Conservation (phyloP, 225 moss, liverwort and hornwort species). For the Physcomitrium patens region DNA sequence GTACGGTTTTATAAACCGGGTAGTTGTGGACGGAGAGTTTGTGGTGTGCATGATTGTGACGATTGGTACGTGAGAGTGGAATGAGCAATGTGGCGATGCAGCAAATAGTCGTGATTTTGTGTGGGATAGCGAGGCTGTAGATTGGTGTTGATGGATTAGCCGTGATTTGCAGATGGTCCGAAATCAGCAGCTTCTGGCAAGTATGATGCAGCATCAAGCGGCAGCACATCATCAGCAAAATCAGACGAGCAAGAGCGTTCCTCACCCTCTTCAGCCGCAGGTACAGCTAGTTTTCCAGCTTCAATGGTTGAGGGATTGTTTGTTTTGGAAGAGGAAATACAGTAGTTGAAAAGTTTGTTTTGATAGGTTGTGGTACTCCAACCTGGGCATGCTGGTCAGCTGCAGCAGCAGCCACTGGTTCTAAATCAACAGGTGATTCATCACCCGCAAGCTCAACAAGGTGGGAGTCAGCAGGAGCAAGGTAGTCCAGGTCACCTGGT, state of each 20-base stretch:
- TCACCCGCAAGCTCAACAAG: slow-evolving; percentile 57
- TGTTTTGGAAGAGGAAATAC: background rate
- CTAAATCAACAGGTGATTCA: slow-evolving; percentile 54
- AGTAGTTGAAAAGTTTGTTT: slow-evolving; percentile 11
- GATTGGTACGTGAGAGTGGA: no score
- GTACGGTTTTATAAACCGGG: no score
- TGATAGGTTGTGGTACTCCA: slow-evolving; percentile 66
- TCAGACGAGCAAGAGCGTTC: slow-evolving; percentile 50
- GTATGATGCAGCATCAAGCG: slow-evolving; percentile 58
- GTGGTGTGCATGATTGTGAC: no score
- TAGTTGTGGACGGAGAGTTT: no score
- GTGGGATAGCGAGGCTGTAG: background rate
- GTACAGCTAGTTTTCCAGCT: slow-evolving; percentile 21
- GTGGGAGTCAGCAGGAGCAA: slow-evolving; percentile 50
- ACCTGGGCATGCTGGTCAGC: slow-evolving; percentile 56
- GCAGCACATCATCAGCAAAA: slow-evolving; percentile 57
- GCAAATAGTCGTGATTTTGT: background rate
- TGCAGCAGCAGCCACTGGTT: slow-evolving; percentile 51
- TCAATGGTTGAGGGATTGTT: no score
- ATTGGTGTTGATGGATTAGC: background rate
- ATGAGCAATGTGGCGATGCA: background rate
- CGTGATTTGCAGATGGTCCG: slow-evolving; percentile 43
- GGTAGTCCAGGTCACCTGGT: slow-evolving; percentile 40
- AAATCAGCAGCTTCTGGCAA: slow-evolving; percentile 57
- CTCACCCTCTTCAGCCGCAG: slow-evolving; percentile 64